Base-by-base conservation (phyloP, 495 filamentous ascomycete genomes). In the Hypoxylon subgilvum region DNA sequence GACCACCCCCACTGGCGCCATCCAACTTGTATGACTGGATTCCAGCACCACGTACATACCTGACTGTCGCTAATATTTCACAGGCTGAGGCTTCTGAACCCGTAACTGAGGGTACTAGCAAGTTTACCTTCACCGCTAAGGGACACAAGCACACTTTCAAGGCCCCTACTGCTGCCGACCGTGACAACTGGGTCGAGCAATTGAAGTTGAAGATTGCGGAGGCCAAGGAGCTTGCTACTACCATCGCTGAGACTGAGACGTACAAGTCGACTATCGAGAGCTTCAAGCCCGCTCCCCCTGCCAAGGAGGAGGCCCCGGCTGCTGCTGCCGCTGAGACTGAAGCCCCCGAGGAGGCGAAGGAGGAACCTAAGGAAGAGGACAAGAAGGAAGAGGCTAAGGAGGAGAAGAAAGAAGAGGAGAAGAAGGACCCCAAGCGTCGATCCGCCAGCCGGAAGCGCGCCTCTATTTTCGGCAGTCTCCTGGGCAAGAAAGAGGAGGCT, bases 81-180 rank as follows among this genome's bases (percentile, higher is more conserved):
- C n/a, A 94, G 91, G 82, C 91, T 66, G 92, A 97, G 63, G 83
- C 89, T 63, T 83, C 86, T 39, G 93, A 96, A 67, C 76, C 96
- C 46, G 77, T 79, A 59, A 84, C 87, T 70, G 86, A 88, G 45
- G 87, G 88, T 43, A 67, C 80, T 59, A 83, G 77, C 74, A 92
- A 94, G 74, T 96, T 98, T 81, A 73, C 79, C 65, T 88, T 97
- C 83, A 89, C 85, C 69, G 75, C 88, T 68, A 84, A 86, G 75
- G 88, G 88, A 58, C 88, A 93, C 71, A 92, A 96, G 86, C 89
- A 95, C 81, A 82, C 81, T 43, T 93, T 96, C 85, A 88, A 95
- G 83, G 87, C 90, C 41, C 64, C 79, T 55, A 87, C 64, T 61
- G 66, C 81, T 27, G 75, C 81, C 45, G 94, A 97, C 76, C 92